Percentiles rank a stretch among this genome's conserved stretches.
Evolutionary conservation across 768 basidiomycete genomes (phyloP).

Genomic region (Tulasnella sp.): DNA sequence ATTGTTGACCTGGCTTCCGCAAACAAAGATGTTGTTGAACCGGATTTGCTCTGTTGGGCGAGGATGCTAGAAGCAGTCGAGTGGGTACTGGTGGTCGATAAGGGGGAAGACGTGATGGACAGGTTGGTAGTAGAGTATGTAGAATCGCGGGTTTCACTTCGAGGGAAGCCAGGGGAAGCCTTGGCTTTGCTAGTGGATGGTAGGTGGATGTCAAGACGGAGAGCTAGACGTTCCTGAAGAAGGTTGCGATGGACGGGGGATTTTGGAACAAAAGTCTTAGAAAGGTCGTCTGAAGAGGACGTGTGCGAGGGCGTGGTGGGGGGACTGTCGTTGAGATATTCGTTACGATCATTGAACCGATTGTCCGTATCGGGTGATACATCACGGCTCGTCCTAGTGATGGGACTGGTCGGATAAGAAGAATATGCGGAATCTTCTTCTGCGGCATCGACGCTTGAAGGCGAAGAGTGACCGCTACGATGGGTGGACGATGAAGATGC

Average conservation of each 20-base stretch:
- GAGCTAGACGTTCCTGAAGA: constrained; percentile 4
- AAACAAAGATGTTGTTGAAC: background rate
- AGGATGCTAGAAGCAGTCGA: constrained; percentile 8
- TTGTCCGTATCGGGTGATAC: background rate
- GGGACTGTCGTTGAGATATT: constrained; percentile 7
- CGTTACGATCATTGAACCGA: background rate
- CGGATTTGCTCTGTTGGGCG: background rate
- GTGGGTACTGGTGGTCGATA: background rate
- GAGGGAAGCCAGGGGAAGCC: background rate
- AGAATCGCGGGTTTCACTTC: background rate
- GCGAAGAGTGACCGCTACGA: constrained; percentile 2
- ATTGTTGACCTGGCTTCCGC: constrained; percentile 3
- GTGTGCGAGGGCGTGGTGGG: constrained; percentile 12
- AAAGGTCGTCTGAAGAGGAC: constrained; percentile 14
- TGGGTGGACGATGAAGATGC: background rate
- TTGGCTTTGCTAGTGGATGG: background rate
- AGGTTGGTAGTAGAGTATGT: no score
- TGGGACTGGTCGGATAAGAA: constrained; percentile 11
- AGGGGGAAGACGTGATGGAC: background rate
- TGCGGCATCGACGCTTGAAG: background rate
- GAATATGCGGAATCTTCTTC: constrained; percentile 1
- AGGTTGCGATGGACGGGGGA: background rate
- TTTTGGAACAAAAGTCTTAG: constrained; percentile 1
- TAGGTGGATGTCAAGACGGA: background rate
- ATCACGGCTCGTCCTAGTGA: background rate